Evolutionary conservation across 2,329 filamentous ascomycete species (phyloP).

Genomic region (Neonectria coccinea): DNA sequence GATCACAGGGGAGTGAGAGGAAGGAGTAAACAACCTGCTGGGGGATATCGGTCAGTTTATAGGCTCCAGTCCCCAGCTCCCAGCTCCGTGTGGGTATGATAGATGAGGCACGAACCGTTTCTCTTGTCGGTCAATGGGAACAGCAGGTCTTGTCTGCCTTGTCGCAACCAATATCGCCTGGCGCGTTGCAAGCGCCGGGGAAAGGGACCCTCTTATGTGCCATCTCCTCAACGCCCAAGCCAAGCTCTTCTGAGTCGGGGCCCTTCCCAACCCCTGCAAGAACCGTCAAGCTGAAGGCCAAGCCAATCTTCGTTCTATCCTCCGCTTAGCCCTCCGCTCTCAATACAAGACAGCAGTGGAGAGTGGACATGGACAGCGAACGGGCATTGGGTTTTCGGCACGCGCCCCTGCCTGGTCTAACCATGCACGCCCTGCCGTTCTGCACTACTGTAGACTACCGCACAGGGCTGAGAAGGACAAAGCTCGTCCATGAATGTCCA

Average conservation of each 20-base stretch:
- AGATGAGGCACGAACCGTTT: constrained; percentile 9
- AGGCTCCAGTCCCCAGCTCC: neutral
- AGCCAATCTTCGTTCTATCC: neutral
- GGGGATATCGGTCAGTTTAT: constrained; percentile 5
- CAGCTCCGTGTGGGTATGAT: neutral
- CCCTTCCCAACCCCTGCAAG: neutral
- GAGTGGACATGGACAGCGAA: neutral
- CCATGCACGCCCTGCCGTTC: neutral
- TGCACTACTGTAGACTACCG: neutral
- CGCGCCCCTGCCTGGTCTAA: neutral
- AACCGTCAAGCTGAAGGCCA: neutral
- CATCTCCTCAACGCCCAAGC: neutral
- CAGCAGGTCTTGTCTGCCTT: constrained; percentile 4
- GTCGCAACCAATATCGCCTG: neutral
- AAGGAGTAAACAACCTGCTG: neutral
- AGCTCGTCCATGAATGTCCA: neutral
- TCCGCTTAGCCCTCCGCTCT: neutral
- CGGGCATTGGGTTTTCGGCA: neutral
- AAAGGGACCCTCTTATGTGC: constrained; percentile 9
- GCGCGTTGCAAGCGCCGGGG: constrained; percentile 1
- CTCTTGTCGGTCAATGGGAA: constrained; percentile 2
- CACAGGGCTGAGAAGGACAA: constrained; percentile 32
- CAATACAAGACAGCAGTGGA: neutral
- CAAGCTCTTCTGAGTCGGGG: neutral
- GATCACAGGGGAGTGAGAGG: neutral